phyloP scores from a whole-genome alignment of 805 yeast genomes.

The Pichia cephalocereana region DNA sequence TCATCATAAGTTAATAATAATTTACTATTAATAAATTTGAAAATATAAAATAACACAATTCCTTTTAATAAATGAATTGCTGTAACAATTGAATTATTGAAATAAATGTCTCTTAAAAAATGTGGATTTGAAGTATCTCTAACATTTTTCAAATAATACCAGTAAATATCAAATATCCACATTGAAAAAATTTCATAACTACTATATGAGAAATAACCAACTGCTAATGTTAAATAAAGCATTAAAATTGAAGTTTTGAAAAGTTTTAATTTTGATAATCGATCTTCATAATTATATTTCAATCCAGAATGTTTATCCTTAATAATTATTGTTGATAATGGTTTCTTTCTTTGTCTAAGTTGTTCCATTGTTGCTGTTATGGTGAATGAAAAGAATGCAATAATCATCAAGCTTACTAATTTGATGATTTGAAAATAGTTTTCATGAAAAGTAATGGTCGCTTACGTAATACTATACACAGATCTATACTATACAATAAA shows the following conservation, averaged over 20 bases:
- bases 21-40: constrained; percentile 15
- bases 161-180: constrained; percentile 4
- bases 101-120: background rate
- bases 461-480: background rate
- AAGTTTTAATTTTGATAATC: constrained; percentile 1
- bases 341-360: background rate
- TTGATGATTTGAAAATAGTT: no score
- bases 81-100: constrained; percentile 7
- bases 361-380: background rate
- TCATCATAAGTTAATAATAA: constrained; percentile 18
- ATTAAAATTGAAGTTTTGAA: constrained; percentile 3
- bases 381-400: no score
- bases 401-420: no score
- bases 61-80: constrained; percentile 13
- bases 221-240: background rate
- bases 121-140: background rate
- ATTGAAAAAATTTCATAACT: background rate
- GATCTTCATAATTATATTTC: constrained; percentile 5
- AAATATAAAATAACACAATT: constrained; percentile 10
- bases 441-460: no score
- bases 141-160: constrained; percentile 4
- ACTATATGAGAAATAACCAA: background rate
- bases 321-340: background rate
- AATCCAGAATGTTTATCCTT: constrained; percentile 1
- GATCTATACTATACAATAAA: background rate